phyloP scores from a whole-genome alignment of 495 filamentous ascomycete species.

The Jackrogersella multiformis region DNA sequence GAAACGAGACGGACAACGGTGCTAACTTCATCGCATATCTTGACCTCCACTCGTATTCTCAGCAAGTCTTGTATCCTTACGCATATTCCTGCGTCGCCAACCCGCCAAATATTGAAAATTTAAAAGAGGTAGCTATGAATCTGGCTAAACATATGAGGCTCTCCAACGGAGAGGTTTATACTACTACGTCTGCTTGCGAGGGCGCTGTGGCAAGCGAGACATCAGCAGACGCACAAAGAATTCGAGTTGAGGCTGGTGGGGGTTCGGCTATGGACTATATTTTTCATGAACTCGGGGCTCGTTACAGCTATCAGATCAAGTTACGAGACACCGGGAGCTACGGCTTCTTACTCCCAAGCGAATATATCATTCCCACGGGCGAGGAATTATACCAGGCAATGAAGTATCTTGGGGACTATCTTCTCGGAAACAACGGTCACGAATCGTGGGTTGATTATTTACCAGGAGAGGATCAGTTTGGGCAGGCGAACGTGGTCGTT shows the following conservation, averaged over 20 bases:
- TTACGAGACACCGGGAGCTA: conserved; percentile 94
- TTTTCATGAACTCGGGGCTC: conserved; percentile 86
- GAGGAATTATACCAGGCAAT: conserved; percentile 85
- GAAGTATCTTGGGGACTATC: conserved; percentile 79
- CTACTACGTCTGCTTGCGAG: conserved; percentile 87
- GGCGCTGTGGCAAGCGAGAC: conserved; percentile 65
- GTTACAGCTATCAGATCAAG: conserved; percentile 93
- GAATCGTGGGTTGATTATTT: conserved; percentile 47
- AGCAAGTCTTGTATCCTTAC: conserved; percentile 94
- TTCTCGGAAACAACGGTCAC: conserved; percentile 68
- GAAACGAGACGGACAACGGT: conserved; percentile 79
- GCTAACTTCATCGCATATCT: conserved; percentile 81
- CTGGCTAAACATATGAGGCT: conserved; percentile 89
- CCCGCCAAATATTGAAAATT: conserved; percentile 88
- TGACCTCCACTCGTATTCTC: conserved; percentile 94
- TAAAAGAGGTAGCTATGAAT: conserved; percentile 88
- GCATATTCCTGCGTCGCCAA: conserved; percentile 79
- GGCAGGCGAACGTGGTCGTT: neutral
- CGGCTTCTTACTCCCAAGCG: conserved; percentile 87
- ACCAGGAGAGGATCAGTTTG: neutral
- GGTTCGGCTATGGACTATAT: conserved; percentile 96
- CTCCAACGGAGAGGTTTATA: conserved; percentile 77
- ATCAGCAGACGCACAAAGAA: conserved; percentile 50
- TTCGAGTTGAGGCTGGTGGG: conserved; percentile 68
- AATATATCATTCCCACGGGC: conserved; percentile 89